Evolutionary conservation across 1,284 basidiomycete genomes (phyloP), one percentile per base, ranked within the genome.

Genomic region (Mycosarcoma mackinlayi): DNA sequence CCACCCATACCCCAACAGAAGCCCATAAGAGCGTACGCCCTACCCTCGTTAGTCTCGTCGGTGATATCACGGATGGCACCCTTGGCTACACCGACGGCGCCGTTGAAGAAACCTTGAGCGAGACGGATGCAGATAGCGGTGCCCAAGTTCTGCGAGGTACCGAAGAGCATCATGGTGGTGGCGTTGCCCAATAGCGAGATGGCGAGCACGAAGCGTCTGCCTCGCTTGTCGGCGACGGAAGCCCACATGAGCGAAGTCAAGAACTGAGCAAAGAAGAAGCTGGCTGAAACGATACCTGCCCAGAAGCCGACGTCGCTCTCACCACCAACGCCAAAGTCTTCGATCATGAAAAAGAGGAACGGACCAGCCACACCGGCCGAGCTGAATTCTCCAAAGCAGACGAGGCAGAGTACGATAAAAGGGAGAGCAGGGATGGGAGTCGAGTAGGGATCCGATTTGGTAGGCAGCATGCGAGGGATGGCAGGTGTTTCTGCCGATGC

Each of bases 1-100:
- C 93, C 94, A 68, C 94, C 94, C 79, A 97, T 89, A 66, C 94
- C 94, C 94, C 94, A 97, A 70, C 90, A 93, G 84, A 96, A 96
- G 19, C 93, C 94, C 50, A 97, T 87, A 70, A 94, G 92, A 44
- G 93, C 93, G 81, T 96, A 96, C 14, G 94, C 94, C 71, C 93
- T 88, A 31, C 92, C 92, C 83, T 96, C 94, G 83, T 97, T 97
- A 54, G 89, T 92, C 35, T 88, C 84, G 75, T 95, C 93, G 0
- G 95, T 95, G 58, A 98, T 87, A 64, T 91, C 90, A 21, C 92
- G 86, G 39, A 98, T 90, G 7, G 91, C 92, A 19, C 93, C 92
- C 38, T 78, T 79, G 37, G 92, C 93, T 18, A 96, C 94, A 27
- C 93, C 94, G 31, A 96, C 91, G 14, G 93, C 92, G 16, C 95